Base-by-base conservation (phyloP, 257 asterid species). In the Nicotiana paniculata region DNA sequence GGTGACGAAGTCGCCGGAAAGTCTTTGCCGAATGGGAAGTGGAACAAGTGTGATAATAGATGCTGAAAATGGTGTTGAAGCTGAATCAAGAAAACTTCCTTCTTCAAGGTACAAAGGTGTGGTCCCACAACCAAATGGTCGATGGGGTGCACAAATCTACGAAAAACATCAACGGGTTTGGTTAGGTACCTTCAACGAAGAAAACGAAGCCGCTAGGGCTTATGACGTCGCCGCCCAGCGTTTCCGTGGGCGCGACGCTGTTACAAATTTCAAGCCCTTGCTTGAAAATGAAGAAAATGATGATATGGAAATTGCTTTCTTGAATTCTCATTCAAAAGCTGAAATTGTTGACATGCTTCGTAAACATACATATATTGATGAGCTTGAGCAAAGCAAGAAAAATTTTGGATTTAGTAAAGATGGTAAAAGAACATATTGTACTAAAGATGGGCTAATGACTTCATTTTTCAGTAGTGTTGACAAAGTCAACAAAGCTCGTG, bases 101-200 rank as follows among this genome's bases (percentile, higher is more conserved):
- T 95, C 99, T 0, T 95, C 99, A 2, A 85, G 89, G 53, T 95
- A 86, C 92, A 95, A 95, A 88, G 99, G 99, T 37, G 99, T 95
- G 1, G 99, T 95, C 9, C 99, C 99, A 1, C 99, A 95, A 88
- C 98, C 99, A 1, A 95, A 95, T 77, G 99, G 99, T 2, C 67
- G 99, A 70, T 95, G 99, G 99, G 99, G 98, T 1, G 98, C 99
- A 0, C 99, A 95, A 88, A 95, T 95, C 81, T 93, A 92, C 84
- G 97, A 92, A 61, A 96, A 91, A 86, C 98, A 94, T 77, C 98
- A 92, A 46, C 84, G 99, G 59, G 98, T 93, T 13, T 96, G 98
- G 98, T 77, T 93, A 4, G 98, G 98, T 15, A 94, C 98, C 0
- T 94, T 96, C 89, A 93, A 91, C 72, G 93, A 90, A 66, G 99